Percentiles rank a stretch among this genome's conserved stretches.
These are phyloP conservation scores for Lophiostoma macrostomum DNA, from an alignment of 495 filamentous ascomycete genomes.

Conservation along the genomic window DNA sequence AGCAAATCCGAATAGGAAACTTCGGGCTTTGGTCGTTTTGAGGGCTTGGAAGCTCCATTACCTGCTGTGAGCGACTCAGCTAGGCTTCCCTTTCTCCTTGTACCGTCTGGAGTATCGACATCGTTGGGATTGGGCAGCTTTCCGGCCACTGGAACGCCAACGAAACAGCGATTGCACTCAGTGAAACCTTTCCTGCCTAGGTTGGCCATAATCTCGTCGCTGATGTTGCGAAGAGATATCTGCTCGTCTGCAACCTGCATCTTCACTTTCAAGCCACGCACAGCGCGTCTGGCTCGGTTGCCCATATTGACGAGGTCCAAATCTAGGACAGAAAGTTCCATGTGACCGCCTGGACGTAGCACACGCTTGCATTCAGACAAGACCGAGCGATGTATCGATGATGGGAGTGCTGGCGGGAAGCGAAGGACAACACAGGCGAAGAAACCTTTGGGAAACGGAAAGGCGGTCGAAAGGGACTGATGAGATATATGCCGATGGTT, in stretches of 20 bases:
- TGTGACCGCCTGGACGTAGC: constrained; percentile 81
- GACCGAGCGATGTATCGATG: constrained; percentile 71
- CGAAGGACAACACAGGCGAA: constrained; percentile 85
- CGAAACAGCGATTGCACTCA: constrained; percentile 80
- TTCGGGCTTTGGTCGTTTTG: constrained; percentile 23
- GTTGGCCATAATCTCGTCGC: constrained; percentile 73
- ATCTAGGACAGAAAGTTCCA: constrained; percentile 52
- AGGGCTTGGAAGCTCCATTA: not conserved
- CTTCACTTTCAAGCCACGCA: constrained; percentile 73
- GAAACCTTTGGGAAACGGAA: constrained; percentile 83
- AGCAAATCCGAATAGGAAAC: constrained; percentile 39
- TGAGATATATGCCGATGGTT: constrained; percentile 78
- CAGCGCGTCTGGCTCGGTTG: constrained; percentile 66
- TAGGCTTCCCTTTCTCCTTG: constrained; percentile 23
- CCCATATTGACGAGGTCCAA: constrained; percentile 46
- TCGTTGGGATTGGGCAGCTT: constrained; percentile 46
- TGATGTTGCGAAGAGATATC: constrained; percentile 67
- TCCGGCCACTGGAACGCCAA: constrained; percentile 85
- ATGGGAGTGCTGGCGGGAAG: constrained; percentile 74
- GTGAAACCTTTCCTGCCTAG: constrained; percentile 77
- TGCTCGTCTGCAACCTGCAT: constrained; percentile 62
- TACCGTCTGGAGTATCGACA: constrained; percentile 23
- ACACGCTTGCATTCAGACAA: constrained; percentile 88
- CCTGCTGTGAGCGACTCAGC: constrained; percentile 24
- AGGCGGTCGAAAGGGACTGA: constrained; percentile 59